Evolutionary conservation across 2,329 filamentous ascomycete species (phyloP).

Genomic region (Xylariaceae sp.): DNA sequence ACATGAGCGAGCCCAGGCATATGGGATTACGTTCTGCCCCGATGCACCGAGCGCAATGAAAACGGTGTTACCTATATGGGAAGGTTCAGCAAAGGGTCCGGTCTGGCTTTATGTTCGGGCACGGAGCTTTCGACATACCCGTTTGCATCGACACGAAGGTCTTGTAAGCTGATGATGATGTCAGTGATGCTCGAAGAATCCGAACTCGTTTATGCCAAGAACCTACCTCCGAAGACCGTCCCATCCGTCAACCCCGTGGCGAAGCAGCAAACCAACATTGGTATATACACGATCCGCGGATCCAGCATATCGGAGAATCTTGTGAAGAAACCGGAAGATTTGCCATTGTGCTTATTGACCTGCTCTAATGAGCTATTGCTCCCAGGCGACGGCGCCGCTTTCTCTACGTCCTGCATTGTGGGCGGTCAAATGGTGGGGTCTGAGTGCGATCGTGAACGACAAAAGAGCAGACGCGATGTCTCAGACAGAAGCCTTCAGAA

Average conservation of each 20-base stretch:
- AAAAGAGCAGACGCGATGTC: too few relatives aligned
- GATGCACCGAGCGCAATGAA: constrained; percentile 40
- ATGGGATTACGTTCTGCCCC: constrained; percentile 36
- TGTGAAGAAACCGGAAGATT: constrained; percentile 4
- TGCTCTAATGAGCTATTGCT: constrained; percentile 9
- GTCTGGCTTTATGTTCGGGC: background rate
- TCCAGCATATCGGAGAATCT: constrained; percentile 21
- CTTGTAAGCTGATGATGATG: constrained; percentile 32
- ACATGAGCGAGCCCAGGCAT: constrained; percentile 40
- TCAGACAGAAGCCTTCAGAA: too few relatives aligned
- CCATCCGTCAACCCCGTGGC: constrained; percentile 27
- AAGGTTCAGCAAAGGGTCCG: background rate
- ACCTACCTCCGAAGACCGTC: constrained; percentile 25
- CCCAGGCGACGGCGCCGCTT: constrained; percentile 4
- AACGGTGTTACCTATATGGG: constrained; percentile 35
- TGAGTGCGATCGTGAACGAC: too few relatives aligned
- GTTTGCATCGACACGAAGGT: constrained; percentile 42
- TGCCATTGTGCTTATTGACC: background rate
- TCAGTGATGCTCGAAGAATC: constrained; percentile 1
- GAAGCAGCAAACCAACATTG: constrained; percentile 25
- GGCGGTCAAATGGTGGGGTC: too few relatives aligned
- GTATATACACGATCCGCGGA: constrained; percentile 16
- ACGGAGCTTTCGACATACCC: constrained; percentile 15
- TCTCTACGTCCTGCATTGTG: constrained; percentile 24
- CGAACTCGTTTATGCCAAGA: background rate